Conservation (phyloP, 2,329 filamentous ascomycete genomes). For the Aureobasidium sp. region DNA sequence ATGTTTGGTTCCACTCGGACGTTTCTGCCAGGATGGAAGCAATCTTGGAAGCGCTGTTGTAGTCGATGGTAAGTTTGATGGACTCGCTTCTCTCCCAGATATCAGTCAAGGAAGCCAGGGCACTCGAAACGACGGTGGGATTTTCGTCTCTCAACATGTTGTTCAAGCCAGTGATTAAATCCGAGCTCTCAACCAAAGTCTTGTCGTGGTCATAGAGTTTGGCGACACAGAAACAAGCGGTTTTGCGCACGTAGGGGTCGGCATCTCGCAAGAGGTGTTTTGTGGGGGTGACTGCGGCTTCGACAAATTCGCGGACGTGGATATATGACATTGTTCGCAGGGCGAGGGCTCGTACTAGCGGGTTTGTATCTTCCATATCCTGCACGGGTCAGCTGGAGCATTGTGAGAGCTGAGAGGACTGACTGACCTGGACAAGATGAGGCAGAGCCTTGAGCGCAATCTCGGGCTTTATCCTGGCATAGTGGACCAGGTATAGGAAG, state of each 20-base stretch:
- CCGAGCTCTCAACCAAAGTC: conserved; percentile 79
- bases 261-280: conserved; percentile 75
- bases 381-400: conserved; percentile 31
- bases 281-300: conserved; percentile 77
- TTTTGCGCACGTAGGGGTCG: conserved; percentile 96
- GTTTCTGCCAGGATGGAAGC: conserved; percentile 94
- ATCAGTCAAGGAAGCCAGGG: conserved; percentile 84
- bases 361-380: conserved; percentile 92
- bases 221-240: conserved; percentile 89
- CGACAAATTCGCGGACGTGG: conserved; percentile 91
- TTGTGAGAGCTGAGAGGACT: background rate
- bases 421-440: conserved; percentile 66
- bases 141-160: conserved; percentile 89
- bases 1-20: conserved; percentile 98
- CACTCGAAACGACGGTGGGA: conserved; percentile 92
- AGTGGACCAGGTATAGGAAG: conserved; percentile 95
- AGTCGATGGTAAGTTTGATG: conserved; percentile 97
- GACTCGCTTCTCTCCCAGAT: conserved; percentile 98
- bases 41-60: conserved; percentile 95
- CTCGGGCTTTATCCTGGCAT: conserved; percentile 88
- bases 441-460: conserved; percentile 89
- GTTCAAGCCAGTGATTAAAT: conserved; percentile 88
- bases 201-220: conserved; percentile 97
- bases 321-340: conserved; percentile 96
- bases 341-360: conserved; percentile 83